Conservation (phyloP, 495 filamentous ascomycete species). For the Annulohypoxylon bovei region DNA sequence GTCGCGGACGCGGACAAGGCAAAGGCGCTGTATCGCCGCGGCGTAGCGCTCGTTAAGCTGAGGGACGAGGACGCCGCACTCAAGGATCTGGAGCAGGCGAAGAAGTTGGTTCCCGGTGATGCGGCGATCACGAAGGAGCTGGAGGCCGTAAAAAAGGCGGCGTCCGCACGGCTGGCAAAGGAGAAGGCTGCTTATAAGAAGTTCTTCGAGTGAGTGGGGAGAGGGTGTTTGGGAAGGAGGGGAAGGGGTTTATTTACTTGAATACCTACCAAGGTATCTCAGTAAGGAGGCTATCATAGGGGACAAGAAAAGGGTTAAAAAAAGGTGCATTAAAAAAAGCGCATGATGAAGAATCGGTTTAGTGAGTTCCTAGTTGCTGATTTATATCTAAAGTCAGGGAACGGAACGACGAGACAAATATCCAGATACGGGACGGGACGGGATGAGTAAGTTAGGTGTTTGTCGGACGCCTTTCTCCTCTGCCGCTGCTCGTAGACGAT, state of each 20-base stretch:
- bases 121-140: constrained; percentile 79
- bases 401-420: too few species aligned
- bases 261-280: too few species aligned
- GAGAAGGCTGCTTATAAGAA: constrained; percentile 90
- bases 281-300: too few species aligned
- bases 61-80: constrained; percentile 90
- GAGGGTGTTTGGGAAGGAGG: neutral
- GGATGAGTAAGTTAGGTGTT: neutral
- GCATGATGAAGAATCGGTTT: neutral
- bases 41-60: constrained; percentile 72
- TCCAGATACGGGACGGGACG: neutral
- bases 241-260: neutral
- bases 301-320: too few species aligned
- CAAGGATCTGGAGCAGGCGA: constrained; percentile 78
- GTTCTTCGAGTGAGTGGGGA: constrained; percentile 68
- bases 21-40: constrained; percentile 88
- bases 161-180: constrained; percentile 77
- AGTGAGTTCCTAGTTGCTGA: too few species aligned
- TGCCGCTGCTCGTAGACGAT: neutral
- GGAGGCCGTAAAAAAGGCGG: constrained; percentile 75
- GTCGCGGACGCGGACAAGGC: constrained; percentile 80
- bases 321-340: neutral
- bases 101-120: constrained; percentile 79
- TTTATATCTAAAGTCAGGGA: too few species aligned
- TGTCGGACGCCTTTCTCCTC: neutral